Evolutionary conservation across 176 grass and related monocot species (phyloP).

Genomic region (Phragmites australis): DNA sequence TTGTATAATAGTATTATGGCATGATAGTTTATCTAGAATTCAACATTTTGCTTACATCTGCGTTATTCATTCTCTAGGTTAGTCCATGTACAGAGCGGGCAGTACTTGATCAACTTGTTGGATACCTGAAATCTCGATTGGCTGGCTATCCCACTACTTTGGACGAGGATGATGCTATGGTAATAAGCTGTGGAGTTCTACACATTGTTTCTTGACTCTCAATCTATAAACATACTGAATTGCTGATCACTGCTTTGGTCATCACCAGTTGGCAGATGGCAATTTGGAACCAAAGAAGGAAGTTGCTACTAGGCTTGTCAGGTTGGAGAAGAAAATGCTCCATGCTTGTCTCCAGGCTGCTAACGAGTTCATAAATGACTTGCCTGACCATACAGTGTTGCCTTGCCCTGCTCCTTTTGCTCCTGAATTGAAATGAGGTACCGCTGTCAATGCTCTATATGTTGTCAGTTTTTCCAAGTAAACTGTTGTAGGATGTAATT

Average conservation of each 20-base stretch:
- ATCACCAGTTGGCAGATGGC: conserved; percentile 64
- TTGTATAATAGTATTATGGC: background rate
- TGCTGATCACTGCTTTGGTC: conserved; percentile 15
- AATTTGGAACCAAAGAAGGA: conserved; percentile 89
- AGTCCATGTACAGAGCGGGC: conserved; percentile 92
- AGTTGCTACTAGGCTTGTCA: conserved; percentile 86
- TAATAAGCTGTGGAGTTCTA: conserved; percentile 44
- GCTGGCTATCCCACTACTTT: conserved; percentile 77
- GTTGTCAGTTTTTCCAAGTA: conserved; percentile 6
- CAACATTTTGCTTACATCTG: conserved; percentile 28
- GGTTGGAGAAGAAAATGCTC: conserved; percentile 91
- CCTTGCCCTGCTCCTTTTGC: conserved; percentile 89
- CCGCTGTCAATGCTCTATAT: background rate
- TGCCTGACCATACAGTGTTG: conserved; percentile 78
- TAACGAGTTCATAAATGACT: conserved; percentile 66
- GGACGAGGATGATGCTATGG: conserved; percentile 85
- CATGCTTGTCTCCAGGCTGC: conserved; percentile 81
- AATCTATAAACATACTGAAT: conserved; percentile 28
- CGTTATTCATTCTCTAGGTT: conserved; percentile 46
- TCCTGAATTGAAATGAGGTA: conserved; percentile 86
- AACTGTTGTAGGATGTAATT: background rate
- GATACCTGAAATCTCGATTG: conserved; percentile 84
- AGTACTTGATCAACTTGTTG: conserved; percentile 92
- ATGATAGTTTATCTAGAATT: background rate
- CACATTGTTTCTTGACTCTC: conserved; percentile 11